Evolutionary conservation across 805 yeast genomes (phyloP), one percentile per base, ranked within the genome.

Genomic region (Ogataea paradorogensis): DNA sequence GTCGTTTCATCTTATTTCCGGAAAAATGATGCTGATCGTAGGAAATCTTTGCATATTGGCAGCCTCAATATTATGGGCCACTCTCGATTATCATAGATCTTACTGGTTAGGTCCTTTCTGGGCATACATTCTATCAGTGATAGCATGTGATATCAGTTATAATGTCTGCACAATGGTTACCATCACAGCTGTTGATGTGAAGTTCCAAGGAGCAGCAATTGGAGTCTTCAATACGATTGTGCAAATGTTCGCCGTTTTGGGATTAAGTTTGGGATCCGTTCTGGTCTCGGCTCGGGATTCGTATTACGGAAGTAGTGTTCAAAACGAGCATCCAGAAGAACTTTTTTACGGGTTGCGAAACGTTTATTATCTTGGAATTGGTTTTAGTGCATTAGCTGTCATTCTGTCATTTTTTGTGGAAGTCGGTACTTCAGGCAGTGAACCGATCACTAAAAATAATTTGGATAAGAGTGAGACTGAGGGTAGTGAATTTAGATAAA

Each of bases 31-130:
- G 25, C 39, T 70, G 42, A 42, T 60, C 5, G 35, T 53, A 13
- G 67, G 66, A 2, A 47, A 56, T 35, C 9, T 42, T 1, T 55
- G 57, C 7, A 62, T 65, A 39, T 33, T 61, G 6, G 59, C 47
- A 2, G 53, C 67, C 6, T 41, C 63, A 3, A 43, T 69, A 11
- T 28, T 67, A 3, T 68, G 70, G 71, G 64, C 67, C 2, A 61
- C 70, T 0, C 49, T 57, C 42, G 48, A 51, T 2, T 48, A 54
- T 7, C 41, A 51, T 20, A 47, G 61, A 29, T 42, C 47, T 5
- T 70, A 67, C 51, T 70, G 70, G 70, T 56, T 65, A 6, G 63
- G 69, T n/a, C 66, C 71, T 4, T 66, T 70, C 38, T 65, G 64
- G 35, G 63, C 68, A 1, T 52, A 56, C 35, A 48, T 61, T 15